Conservation (phyloP, 768 basidiomycete genomes). For the Boletus rex-veris region DNA sequence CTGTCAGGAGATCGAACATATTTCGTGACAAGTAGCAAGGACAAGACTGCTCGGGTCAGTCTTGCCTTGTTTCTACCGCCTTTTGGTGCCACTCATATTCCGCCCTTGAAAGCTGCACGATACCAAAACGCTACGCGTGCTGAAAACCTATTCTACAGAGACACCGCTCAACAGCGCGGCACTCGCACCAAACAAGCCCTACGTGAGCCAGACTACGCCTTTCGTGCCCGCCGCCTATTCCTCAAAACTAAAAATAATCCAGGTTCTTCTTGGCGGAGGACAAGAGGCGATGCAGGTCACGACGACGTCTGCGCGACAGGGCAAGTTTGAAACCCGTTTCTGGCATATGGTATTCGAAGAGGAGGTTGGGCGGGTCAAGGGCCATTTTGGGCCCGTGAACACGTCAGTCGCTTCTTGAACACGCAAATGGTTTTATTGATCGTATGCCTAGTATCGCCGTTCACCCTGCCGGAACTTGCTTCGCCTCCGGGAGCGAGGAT, state of each 20-base stretch:
- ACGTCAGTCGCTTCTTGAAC: slow-evolving; percentile 57
- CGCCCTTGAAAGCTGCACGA: slow-evolving; percentile 66
- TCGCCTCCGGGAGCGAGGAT: slow-evolving; percentile 95
- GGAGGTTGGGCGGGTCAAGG: slow-evolving; percentile 95
- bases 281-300: slow-evolving; percentile 98
- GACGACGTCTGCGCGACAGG: slow-evolving; percentile 88
- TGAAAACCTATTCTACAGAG: slow-evolving; percentile 92
- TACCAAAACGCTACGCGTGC: slow-evolving; percentile 79
- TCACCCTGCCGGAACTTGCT: slow-evolving; percentile 82
- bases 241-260: background rate
- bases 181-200: slow-evolving; percentile 78
- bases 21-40: slow-evolving; percentile 95
- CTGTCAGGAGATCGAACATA: slow-evolving; percentile 87
- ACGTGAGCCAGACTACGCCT: slow-evolving; percentile 45
- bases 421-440: slow-evolving; percentile 1
- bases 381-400: slow-evolving; percentile 95
- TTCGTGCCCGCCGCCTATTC: too few species aligned
- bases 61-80: background rate
- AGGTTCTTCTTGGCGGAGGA: slow-evolving; percentile 93
- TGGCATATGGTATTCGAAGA: slow-evolving; percentile 98
- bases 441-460: slow-evolving; percentile 70
- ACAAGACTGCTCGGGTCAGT: slow-evolving; percentile 88
- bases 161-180: slow-evolving; percentile 95
- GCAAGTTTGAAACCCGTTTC: slow-evolving; percentile 97
- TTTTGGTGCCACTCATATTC: background rate